phyloP scores from a whole-genome alignment of 495 filamentous ascomycete genomes.

The Thozetella sp. region DNA sequence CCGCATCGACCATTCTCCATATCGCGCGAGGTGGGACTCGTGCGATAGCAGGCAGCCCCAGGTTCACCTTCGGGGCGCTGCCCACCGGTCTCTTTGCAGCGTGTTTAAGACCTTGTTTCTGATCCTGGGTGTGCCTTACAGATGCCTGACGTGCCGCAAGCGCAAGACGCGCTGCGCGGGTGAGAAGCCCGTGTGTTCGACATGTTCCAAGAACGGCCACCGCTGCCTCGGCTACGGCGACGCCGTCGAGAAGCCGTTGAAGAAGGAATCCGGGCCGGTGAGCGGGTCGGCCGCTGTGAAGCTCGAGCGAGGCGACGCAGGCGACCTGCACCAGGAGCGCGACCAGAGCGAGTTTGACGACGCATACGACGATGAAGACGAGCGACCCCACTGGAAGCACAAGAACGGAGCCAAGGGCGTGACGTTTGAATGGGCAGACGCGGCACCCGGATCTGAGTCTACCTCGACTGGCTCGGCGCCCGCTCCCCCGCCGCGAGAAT shows the following conservation, averaged over 20 bases:
- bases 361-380: conserved; percentile 30
- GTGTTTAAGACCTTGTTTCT: conserved; percentile 20
- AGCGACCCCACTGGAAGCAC: conserved; percentile 32
- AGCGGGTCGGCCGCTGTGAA: conserved; percentile 17
- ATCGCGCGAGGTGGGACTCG: conserved; percentile 8
- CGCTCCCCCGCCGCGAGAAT: conserved; percentile 9
- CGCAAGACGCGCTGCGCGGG: conserved; percentile 84
- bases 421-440: background rate
- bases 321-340: conserved; percentile 11
- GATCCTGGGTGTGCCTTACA: conserved; percentile 31
- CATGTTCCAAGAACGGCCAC: conserved; percentile 75
- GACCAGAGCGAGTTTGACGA: conserved; percentile 26
- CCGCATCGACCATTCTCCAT: conserved; percentile 4
- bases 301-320: conserved; percentile 22
- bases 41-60: too few relatives aligned
- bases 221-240: conserved; percentile 70
- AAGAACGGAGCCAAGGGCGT: conserved; percentile 7
- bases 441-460: conserved; percentile 18
- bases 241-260: conserved; percentile 35
- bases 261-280: conserved; percentile 28
- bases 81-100: conserved; percentile 1
- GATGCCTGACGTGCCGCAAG: conserved; percentile 78
- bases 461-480: conserved; percentile 18
- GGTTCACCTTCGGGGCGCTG: too few relatives aligned
- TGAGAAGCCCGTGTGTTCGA: conserved; percentile 74